Evolutionary conservation across 1,284 basidiomycete species (phyloP).

Genomic region (Cryptococcus hybrid): DNA sequence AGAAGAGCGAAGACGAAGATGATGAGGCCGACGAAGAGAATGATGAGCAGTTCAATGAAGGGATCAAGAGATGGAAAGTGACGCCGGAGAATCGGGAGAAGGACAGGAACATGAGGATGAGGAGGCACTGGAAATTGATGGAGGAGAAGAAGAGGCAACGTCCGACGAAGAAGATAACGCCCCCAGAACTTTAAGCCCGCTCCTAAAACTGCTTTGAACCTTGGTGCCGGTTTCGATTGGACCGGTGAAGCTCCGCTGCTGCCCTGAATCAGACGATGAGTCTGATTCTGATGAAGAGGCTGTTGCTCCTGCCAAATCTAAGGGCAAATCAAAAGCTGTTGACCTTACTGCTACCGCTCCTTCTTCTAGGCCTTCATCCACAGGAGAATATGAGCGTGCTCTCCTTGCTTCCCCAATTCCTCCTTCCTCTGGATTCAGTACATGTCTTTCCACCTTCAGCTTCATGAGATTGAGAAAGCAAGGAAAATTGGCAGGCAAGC

Average conservation of each 20-base stretch:
- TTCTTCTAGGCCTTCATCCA: constrained; percentile 79
- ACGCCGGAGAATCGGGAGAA: neutral
- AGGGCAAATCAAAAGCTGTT: constrained; percentile 24
- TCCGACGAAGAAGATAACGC: constrained; percentile 13
- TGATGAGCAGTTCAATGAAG: constrained; percentile 35
- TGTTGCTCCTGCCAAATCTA: constrained; percentile 13
- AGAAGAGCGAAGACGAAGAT: constrained; percentile 40
- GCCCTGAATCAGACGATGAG: constrained; percentile 15
- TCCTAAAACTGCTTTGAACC: constrained; percentile 41
- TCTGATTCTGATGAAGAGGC: constrained; percentile 21
- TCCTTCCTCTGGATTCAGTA: constrained; percentile 99
- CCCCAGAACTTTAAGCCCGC: constrained; percentile 26
- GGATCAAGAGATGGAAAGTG: constrained; percentile 24
- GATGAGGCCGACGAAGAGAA: constrained; percentile 55
- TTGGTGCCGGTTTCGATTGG: constrained; percentile 56
- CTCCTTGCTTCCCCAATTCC: constrained; percentile 92
- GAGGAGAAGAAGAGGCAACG: constrained; percentile 8
- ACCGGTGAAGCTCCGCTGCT: constrained; percentile 41
- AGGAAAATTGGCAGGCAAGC: constrained; percentile 83
- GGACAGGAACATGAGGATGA: constrained; percentile 26
- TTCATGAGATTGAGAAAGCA: constrained; percentile 94
- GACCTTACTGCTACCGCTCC: constrained; percentile 86
- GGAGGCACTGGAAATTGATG: constrained; percentile 14
- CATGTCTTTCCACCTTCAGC: constrained; percentile 96
- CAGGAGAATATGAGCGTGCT: constrained; percentile 90